Conservation (phyloP, 192 early-diverging fungal genomes). For the Backusella tuberculispora region DNA sequence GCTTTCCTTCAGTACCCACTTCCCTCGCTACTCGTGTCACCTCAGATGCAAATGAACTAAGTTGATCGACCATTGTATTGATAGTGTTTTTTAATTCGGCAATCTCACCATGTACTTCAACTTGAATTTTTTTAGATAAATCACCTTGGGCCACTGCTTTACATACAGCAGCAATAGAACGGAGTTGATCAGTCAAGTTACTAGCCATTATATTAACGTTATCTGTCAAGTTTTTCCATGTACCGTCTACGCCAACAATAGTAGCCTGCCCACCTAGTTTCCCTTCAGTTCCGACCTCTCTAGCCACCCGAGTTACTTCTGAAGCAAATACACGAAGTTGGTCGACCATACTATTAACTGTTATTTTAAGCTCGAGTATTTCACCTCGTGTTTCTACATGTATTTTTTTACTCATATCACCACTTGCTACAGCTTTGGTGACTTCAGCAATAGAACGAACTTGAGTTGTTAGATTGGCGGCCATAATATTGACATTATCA, state of each 20-base stretch:
- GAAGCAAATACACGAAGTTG: conserved; percentile 64
- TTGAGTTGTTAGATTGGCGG: conserved; percentile 65
- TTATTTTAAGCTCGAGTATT: conserved; percentile 64
- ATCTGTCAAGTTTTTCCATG: conserved; percentile 69
- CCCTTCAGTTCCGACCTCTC: conserved; percentile 66
- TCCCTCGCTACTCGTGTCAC: conserved; percentile 73
- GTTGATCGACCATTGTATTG: conserved; percentile 72
- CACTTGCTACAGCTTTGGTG: conserved; percentile 70
- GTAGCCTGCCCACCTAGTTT: conserved; percentile 57
- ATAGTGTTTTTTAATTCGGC: conserved; percentile 70
- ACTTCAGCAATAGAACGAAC: conserved; percentile 71
- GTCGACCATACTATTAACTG: conserved; percentile 70
- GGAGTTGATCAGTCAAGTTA: conserved; percentile 72
- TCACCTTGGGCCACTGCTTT: conserved; percentile 70
- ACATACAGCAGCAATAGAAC: conserved; percentile 67
- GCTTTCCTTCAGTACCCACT: conserved; percentile 70
- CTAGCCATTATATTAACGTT: conserved; percentile 72
- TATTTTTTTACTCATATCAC: conserved; percentile 66
- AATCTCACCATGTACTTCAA: conserved; percentile 71
- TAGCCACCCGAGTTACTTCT: conserved; percentile 66
- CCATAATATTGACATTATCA: conserved; percentile 78
- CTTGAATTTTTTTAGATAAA: conserved; percentile 64
- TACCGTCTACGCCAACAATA: conserved; percentile 62
- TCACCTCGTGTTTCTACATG: conserved; percentile 61
- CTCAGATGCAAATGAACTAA: conserved; percentile 57